phyloP scores from a whole-genome alignment of 2,329 filamentous ascomycete genomes.

The Scytalidium lignicola region DNA sequence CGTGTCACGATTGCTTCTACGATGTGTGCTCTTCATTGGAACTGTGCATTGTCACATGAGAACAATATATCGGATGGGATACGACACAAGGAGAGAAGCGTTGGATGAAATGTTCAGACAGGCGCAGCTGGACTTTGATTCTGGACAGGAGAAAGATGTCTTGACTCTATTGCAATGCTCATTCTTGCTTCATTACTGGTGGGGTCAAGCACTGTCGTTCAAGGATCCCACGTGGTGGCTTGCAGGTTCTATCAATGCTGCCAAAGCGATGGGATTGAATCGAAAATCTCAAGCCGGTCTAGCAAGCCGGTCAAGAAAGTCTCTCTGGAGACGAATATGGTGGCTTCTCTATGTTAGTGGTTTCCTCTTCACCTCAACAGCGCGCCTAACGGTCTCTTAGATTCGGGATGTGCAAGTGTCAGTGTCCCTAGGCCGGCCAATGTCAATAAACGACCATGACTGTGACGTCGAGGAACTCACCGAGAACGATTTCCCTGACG shows the following conservation, averaged over 20 bases:
- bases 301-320: neutral
- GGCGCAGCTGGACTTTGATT: neutral
- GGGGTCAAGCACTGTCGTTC: neutral
- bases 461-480: constrained; percentile 2
- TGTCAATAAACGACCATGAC: constrained; percentile 1
- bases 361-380: neutral
- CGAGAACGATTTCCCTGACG: neutral
- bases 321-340: neutral
- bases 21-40: neutral
- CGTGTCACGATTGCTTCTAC: neutral
- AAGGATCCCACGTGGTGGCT: neutral
- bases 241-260: neutral
- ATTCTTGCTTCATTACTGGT: neutral
- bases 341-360: neutral
- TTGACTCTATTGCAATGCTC: neutral
- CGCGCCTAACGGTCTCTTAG: neutral
- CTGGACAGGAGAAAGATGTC: neutral
- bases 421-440: neutral
- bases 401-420: neutral
- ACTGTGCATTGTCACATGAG: neutral
- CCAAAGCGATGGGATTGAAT: neutral
- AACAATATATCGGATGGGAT: neutral
- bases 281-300: neutral
- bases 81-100: neutral
- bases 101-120: neutral